Percentiles rank a stretch among this genome's conserved stretches.
Conservation (phyloP, 257 asterid species). For the Ilex asprella region DNA sequence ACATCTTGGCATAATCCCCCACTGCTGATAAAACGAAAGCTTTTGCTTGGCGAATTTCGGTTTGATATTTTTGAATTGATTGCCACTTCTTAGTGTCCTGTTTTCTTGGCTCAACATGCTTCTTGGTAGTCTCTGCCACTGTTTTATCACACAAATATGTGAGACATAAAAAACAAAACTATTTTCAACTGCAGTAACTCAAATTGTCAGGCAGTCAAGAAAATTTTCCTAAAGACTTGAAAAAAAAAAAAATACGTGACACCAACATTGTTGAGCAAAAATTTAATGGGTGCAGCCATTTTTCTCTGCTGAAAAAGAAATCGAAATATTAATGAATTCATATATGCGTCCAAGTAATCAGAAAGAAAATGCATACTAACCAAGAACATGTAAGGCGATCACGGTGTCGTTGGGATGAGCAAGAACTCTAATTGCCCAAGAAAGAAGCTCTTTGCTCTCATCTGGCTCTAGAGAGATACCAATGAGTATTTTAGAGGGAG, state of each 20-base stretch:
- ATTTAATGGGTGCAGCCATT: no score
- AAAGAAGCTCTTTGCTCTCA: slow-evolving; percentile 48
- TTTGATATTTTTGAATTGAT: slow-evolving; percentile 36
- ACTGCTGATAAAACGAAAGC: slow-evolving; percentile 55
- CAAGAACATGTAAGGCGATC: slow-evolving; percentile 61
- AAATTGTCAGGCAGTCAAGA: no score
- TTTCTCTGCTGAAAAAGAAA: no score
- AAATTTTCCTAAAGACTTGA: neutral
- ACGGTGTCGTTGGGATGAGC: slow-evolving; percentile 66
- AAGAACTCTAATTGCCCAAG: slow-evolving; percentile 49
- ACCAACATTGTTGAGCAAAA: no score
- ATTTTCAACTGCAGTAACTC: neutral
- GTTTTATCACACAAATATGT: slow-evolving; percentile 10
- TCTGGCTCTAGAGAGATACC: slow-evolving; percentile 58
- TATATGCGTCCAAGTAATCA: neutral
- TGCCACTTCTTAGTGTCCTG: slow-evolving; percentile 35
- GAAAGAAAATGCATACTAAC: slow-evolving; percentile 27
- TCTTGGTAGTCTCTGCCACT: slow-evolving; percentile 37
- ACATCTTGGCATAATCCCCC: slow-evolving; percentile 56
- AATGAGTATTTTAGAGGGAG: slow-evolving; percentile 50
- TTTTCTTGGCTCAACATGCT: slow-evolving; percentile 23
- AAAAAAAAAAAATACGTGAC: neutral
- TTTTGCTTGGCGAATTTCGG: slow-evolving; percentile 60
- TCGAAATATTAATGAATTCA: no score
- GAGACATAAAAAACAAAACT: neutral